phyloP scores from a whole-genome alignment of 2,329 filamentous ascomycete genomes.

The Neopestalotiopsis clavispora region DNA sequence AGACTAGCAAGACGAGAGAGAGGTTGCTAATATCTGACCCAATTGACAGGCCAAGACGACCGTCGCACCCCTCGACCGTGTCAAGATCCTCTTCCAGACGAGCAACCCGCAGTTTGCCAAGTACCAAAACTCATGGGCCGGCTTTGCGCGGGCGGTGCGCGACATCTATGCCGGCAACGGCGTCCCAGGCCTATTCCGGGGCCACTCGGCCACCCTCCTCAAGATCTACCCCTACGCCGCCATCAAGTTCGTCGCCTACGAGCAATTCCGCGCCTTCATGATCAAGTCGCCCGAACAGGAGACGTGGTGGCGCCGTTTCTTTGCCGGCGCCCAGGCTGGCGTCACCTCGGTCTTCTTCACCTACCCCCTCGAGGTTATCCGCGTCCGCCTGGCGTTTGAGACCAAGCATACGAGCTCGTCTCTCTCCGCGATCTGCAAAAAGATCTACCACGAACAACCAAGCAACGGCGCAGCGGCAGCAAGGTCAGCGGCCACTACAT shows the following conservation, averaged over 20 bases:
- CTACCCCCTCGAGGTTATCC: slow-evolving; percentile 90
- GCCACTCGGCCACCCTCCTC: slow-evolving; percentile 91
- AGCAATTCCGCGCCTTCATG: slow-evolving; percentile 83
- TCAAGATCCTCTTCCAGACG: slow-evolving; percentile 98
- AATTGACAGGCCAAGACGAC: slow-evolving; percentile 82
- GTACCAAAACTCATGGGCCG: slow-evolving; percentile 88
- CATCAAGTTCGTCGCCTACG: slow-evolving; percentile 97
- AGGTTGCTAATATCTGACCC: neutral
- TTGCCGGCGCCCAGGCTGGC: slow-evolving; percentile 77
- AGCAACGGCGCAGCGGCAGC: slow-evolving; percentile 40
- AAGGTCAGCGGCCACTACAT: slow-evolving; percentile 33
- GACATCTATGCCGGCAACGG: slow-evolving; percentile 84
- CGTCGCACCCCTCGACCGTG: slow-evolving; percentile 92
- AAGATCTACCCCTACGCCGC: slow-evolving; percentile 97
- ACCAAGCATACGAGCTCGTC: slow-evolving; percentile 78
- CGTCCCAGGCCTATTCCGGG: slow-evolving; percentile 79
- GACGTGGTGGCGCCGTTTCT: slow-evolving; percentile 76
- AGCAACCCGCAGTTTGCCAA: slow-evolving; percentile 93
- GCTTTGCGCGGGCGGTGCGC: slow-evolving; percentile 79
- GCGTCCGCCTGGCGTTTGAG: slow-evolving; percentile 93
- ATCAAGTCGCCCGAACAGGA: slow-evolving; percentile 77
- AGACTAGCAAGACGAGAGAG: neutral
- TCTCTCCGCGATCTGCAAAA: slow-evolving; percentile 76
- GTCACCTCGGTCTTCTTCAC: slow-evolving; percentile 94
- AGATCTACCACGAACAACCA: slow-evolving; percentile 83